A percentile compares a stretch with the other conserved stretches of the same genome.
phyloP scores from a whole-genome alignment of 805 yeast genomes.

The Candida hungchunana region DNA sequence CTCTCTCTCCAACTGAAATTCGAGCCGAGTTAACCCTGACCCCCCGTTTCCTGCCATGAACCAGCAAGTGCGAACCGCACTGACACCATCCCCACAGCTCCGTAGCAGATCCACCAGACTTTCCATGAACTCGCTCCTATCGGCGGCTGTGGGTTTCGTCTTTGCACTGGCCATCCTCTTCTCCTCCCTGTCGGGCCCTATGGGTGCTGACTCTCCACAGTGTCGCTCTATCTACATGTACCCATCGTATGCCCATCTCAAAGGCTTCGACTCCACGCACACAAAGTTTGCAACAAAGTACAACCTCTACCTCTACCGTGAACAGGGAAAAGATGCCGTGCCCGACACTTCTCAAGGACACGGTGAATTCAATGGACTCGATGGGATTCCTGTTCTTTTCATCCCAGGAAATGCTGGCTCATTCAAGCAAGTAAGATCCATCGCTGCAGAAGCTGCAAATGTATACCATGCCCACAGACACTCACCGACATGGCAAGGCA shows the following conservation, averaged over 20 bases:
- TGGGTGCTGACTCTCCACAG: constrained; percentile 45
- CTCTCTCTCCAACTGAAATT: too few species aligned
- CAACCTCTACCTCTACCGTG: constrained; percentile 81
- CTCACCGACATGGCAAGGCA: constrained; percentile 23
- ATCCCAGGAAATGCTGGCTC: constrained; percentile 99
- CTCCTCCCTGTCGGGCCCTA: constrained; percentile 3
- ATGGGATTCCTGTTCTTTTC: constrained; percentile 85
- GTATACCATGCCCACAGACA: constrained; percentile 35
- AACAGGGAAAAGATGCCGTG: constrained; percentile 58
- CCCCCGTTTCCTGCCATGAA: too few species aligned
- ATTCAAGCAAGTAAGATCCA: constrained; percentile 80
- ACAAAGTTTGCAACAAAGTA: constrained; percentile 76
- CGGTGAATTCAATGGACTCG: constrained; percentile 28
- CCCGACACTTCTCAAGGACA: constrained; percentile 39
- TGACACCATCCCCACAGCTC: too few species aligned
- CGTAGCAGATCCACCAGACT: too few species aligned
- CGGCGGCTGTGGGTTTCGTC: constrained; percentile 3
- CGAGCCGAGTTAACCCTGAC: too few species aligned
- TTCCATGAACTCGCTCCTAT: too few species aligned
- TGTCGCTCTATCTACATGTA: constrained; percentile 76
- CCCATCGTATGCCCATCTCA: constrained; percentile 75
- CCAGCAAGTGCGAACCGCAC: too few species aligned
- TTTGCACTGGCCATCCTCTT: constrained; percentile 4
- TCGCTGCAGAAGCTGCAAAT: constrained; percentile 78
- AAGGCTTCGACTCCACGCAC: constrained; percentile 66